Percentiles rank a stretch among this genome's conserved stretches.
phyloP scores from a whole-genome alignment of 129 eudicot species.

The Lactuca sativa region DNA sequence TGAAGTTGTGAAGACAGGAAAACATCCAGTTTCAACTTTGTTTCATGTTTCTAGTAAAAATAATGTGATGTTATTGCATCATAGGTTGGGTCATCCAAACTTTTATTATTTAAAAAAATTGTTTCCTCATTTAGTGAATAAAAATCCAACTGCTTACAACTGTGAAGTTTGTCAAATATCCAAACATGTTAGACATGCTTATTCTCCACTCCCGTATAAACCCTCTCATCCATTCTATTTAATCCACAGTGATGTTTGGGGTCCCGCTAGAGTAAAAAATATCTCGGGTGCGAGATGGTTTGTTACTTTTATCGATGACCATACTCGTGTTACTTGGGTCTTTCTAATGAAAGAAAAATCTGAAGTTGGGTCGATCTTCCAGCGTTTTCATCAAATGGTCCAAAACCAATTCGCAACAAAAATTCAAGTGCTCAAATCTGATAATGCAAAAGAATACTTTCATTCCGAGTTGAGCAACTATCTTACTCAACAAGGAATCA shows the following conservation, averaged over 20 bases:
- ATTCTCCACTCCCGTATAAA: not conserved
- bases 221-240: not conserved
- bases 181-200: not conserved
- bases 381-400: not conserved
- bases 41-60: not conserved
- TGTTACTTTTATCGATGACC: not conserved
- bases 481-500: not conserved
- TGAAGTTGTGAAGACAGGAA: not conserved
- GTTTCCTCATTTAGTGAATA: not conserved
- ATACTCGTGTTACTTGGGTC: not conserved
- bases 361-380: not conserved
- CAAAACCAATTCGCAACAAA: not conserved
- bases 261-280: not conserved
- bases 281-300: constrained; percentile 12
- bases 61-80: not conserved
- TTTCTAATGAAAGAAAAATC: constrained; percentile 1
- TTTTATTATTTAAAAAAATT: not conserved
- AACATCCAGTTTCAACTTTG: not conserved
- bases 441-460: not conserved
- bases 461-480: not conserved
- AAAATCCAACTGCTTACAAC: not conserved
- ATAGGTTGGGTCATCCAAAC: not conserved
- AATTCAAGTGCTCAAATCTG: not conserved
- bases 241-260: constrained; percentile 11
- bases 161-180: not conserved